A percentile compares a stretch with the other conserved stretches of the same genome.
Conservation (phyloP, 768 basidiomycete genomes). For the Tulasnella sp. region DNA sequence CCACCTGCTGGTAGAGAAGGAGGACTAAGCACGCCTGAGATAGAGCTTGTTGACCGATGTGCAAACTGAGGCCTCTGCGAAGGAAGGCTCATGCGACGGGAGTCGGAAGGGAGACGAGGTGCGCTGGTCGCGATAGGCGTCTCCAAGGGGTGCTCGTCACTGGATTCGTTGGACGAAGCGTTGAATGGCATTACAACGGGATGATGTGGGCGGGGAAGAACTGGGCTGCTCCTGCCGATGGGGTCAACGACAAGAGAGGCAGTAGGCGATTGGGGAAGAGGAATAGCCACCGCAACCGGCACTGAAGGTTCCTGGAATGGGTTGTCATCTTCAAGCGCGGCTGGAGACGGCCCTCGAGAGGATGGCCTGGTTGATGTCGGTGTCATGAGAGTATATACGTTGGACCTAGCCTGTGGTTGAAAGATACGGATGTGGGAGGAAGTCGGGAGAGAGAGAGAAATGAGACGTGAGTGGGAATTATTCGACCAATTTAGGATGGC, state of each 20-base stretch:
- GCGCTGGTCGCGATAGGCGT: neutral
- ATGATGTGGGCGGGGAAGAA: neutral
- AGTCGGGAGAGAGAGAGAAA: neutral
- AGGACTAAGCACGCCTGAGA: neutral
- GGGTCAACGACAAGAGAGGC: constrained; percentile 5
- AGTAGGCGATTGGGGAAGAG: constrained; percentile 16
- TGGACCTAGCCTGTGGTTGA: neutral
- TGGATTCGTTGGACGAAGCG: neutral
- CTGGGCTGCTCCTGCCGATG: neutral
- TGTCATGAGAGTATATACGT: neutral
- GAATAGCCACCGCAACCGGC: constrained; percentile 11
- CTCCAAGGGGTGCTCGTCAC: neutral
- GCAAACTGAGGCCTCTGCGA: neutral
- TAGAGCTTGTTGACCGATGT: neutral
- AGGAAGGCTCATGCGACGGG: neutral
- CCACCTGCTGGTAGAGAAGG: neutral
- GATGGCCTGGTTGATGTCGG: constrained; percentile 10
- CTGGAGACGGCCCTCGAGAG: neutral
- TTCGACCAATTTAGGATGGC: neutral
- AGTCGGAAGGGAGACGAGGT: neutral
- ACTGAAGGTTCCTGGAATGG: constrained; percentile 21
- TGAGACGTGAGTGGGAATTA: neutral
- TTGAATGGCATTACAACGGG: neutral
- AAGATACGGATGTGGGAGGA: neutral
- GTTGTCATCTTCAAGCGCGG: constrained; percentile 3